Evolutionary conservation across 495 filamentous ascomycete genomes (phyloP).

Genomic region (Aspergillus bridgeri): DNA sequence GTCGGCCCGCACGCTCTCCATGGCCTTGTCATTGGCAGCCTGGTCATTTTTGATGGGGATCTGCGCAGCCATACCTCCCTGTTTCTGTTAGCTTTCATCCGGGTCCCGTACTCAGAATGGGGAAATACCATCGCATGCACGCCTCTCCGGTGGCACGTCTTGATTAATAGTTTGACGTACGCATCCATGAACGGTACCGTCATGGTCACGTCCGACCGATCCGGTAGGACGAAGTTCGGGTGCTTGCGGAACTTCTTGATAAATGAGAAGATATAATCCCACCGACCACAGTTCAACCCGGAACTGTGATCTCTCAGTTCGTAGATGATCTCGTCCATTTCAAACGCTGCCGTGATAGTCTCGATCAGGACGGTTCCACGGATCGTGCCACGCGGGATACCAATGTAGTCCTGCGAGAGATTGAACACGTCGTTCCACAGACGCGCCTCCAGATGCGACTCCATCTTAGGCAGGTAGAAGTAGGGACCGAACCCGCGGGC

Average conservation of each 20-base stretch:
- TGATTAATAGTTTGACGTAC: slow-evolving; percentile 93
- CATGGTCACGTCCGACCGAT: slow-evolving; percentile 91
- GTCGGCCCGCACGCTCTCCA: slow-evolving; percentile 89
- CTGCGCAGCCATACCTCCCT: slow-evolving; percentile 96
- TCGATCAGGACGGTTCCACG: slow-evolving; percentile 96
- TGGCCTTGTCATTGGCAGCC: slow-evolving; percentile 39
- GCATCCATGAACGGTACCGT: slow-evolving; percentile 98
- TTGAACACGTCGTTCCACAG: slow-evolving; percentile 99
- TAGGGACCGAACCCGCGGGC: slow-evolving; percentile 85
- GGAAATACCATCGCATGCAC: slow-evolving; percentile 83
- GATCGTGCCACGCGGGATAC: slow-evolving; percentile 87
- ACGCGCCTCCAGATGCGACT: slow-evolving; percentile 93
- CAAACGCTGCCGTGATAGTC: slow-evolving; percentile 97
- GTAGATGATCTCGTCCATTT: slow-evolving; percentile 99
- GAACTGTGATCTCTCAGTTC: slow-evolving; percentile 96
- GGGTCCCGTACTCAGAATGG: background rate
- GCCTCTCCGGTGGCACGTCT: slow-evolving; percentile 92
- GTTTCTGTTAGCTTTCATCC: slow-evolving; percentile 10
- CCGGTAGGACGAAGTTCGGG: slow-evolving; percentile 87
- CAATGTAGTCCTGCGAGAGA: slow-evolving; percentile 87
- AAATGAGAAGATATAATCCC: slow-evolving; percentile 99
- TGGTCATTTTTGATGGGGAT: slow-evolving; percentile 89
- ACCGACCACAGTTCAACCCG: slow-evolving; percentile 95
- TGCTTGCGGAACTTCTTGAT: slow-evolving; percentile 99
- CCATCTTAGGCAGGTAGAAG: slow-evolving; percentile 99